A percentile compares a stretch with the other conserved stretches of the same genome.
Conservation (phyloP, 148 eudicot species). For the Vaccinium darrowii region DNA sequence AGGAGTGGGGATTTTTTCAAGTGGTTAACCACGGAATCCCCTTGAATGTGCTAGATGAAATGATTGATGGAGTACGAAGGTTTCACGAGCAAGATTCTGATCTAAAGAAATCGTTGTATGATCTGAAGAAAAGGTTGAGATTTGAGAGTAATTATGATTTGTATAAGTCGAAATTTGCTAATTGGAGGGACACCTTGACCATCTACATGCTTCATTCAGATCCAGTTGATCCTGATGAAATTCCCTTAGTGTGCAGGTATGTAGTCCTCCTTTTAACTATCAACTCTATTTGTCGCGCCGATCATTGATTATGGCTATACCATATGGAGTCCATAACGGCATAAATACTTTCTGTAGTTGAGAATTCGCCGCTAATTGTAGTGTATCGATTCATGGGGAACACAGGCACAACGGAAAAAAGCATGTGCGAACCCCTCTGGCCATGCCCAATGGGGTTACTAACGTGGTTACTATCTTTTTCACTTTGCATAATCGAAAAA, state of each 20-base stretch:
- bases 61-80: slow-evolving; percentile 16
- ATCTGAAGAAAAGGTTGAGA: neutral
- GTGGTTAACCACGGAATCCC: slow-evolving; percentile 37
- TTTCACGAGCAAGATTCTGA: slow-evolving; percentile 28
- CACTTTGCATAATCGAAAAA: no score
- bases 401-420: no score
- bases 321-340: neutral
- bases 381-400: no score
- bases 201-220: slow-evolving; percentile 8
- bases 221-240: slow-evolving; percentile 18
- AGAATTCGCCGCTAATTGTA: neutral
- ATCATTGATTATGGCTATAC: neutral
- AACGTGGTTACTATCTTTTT: no score
- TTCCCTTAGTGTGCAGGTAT: slow-evolving; percentile 36
- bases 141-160: slow-evolving; percentile 34
- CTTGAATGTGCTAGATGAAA: slow-evolving; percentile 1
- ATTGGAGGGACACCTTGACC: slow-evolving; percentile 41
- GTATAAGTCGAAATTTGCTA: slow-evolving; percentile 20
- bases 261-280: neutral
- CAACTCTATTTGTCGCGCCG: neutral
- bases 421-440: no score
- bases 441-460: no score
- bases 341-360: neutral
- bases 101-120: slow-evolving; percentile 23
- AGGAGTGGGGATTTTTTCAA: slow-evolving; percentile 22